phyloP scores from a whole-genome alignment of 2,329 filamentous ascomycete genomes.

The Aschersonia sp. region DNA sequence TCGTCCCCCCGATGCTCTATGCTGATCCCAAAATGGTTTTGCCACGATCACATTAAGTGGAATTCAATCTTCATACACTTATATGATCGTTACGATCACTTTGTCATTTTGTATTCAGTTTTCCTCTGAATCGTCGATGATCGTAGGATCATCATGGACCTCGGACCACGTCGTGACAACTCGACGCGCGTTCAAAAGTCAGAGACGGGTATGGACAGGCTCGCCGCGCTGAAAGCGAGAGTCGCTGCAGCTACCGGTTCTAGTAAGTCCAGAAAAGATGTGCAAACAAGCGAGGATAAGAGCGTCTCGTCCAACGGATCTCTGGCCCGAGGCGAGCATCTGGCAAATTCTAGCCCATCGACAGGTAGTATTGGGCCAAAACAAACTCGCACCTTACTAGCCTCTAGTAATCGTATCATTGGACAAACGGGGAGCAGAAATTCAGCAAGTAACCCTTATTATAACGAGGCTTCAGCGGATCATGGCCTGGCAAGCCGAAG shows the following conservation, averaged over 20 bases:
- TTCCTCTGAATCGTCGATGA: background rate
- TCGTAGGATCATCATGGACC: slow-evolving; percentile 28
- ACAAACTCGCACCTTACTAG: slow-evolving; percentile 49
- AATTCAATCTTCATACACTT: too few species aligned
- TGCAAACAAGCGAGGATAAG: slow-evolving; percentile 28
- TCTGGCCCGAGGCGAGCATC: too few species aligned
- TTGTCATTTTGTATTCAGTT: too few species aligned
- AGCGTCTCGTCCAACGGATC: too few species aligned
- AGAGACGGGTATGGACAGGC: slow-evolving; percentile 45
- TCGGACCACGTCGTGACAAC: slow-evolving; percentile 42
- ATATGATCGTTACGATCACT: too few species aligned
- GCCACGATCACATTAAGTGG: too few species aligned
- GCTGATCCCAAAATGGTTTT: too few species aligned
- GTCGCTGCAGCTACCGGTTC: slow-evolving; percentile 60
- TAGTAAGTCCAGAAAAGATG: slow-evolving; percentile 47
- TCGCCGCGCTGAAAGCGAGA: slow-evolving; percentile 67
- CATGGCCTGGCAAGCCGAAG: slow-evolving; percentile 43
- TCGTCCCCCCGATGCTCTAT: too few species aligned
- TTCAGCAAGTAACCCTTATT: slow-evolving; percentile 57
- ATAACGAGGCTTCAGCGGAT: slow-evolving; percentile 52
- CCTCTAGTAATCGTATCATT: slow-evolving; percentile 51
- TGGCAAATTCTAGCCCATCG: too few species aligned
- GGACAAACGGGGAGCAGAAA: slow-evolving; percentile 1
- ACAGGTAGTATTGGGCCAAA: slow-evolving; percentile 7
- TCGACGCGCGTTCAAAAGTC: slow-evolving; percentile 39